Conservation (phyloP, 257 asterid genomes). For the Jasminum sambac region DNA sequence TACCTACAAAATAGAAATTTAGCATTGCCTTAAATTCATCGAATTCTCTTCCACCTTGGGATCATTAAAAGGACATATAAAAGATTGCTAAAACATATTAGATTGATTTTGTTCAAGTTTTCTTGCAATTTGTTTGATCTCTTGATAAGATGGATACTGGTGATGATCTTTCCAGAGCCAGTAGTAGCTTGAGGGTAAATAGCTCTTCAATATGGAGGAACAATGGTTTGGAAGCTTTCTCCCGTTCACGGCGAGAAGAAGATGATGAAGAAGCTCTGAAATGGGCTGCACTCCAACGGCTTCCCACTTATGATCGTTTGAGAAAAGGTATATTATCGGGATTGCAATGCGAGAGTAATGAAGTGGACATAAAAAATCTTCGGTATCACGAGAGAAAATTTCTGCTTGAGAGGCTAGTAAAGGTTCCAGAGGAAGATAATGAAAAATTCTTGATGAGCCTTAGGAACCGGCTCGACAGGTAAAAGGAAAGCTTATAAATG, state of each 20-base stretch:
- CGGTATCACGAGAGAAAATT: slow-evolving; percentile 28
- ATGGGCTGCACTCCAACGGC: slow-evolving; percentile 55
- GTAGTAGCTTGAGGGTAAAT: slow-evolving; percentile 26
- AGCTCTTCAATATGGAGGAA: slow-evolving; percentile 28
- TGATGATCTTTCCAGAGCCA: slow-evolving; percentile 3
- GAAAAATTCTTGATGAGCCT: slow-evolving; percentile 36
- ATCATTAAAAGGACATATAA: background rate
- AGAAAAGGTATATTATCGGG: slow-evolving; percentile 44
- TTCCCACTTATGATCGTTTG: slow-evolving; percentile 48
- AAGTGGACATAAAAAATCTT: slow-evolving; percentile 26
- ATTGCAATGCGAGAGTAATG: slow-evolving; percentile 25
- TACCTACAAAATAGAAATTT: background rate
- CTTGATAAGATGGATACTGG: background rate
- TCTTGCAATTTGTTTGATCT: background rate
- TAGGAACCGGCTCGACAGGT: slow-evolving; percentile 38
- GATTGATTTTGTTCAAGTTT: background rate
- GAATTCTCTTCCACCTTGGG: background rate
- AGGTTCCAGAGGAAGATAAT: slow-evolving; percentile 33
- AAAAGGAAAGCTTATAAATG: background rate
- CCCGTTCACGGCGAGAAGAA: slow-evolving; percentile 32
- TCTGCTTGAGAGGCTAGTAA: slow-evolving; percentile 36
- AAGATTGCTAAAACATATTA: background rate
- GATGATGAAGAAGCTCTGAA: slow-evolving; percentile 50
- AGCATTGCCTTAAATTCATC: background rate
- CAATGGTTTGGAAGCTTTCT: slow-evolving; percentile 26